These are phyloP conservation scores for Colletotrichum somersetense DNA, from an alignment of 2,329 filamentous ascomycete genomes.

Conservation along the genomic window DNA sequence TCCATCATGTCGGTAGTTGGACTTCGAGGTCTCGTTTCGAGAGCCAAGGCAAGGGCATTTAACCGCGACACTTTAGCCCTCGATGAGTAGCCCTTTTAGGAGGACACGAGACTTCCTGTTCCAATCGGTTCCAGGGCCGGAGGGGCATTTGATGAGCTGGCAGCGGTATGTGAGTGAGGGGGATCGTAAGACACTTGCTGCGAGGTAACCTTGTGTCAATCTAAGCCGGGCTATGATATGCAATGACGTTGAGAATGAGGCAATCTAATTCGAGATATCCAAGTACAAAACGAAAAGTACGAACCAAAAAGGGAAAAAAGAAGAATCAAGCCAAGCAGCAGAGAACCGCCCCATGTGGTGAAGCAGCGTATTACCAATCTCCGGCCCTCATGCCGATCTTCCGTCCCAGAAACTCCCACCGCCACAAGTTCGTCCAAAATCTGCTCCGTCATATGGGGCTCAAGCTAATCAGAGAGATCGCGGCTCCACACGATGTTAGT, in stretches of 20 bases:
- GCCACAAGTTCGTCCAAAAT: fast-evolving
- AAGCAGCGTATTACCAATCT: not conserved
- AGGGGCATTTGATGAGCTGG: not conserved
- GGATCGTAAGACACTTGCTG: not conserved
- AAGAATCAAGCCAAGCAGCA: not conserved
- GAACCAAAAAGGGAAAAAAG: not conserved
- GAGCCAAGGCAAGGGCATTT: not conserved
- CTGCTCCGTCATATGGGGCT: fast-evolving
- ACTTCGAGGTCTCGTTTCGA: not conserved
- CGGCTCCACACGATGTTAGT: not conserved
- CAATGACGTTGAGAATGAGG: too few species aligned
- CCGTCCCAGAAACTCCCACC: not conserved
- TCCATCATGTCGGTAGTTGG: conserved; percentile 1
- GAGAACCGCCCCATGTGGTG: not conserved
- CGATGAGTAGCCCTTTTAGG: not conserved
- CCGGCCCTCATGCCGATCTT: not conserved
- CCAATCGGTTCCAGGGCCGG: not conserved
- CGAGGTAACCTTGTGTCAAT: not conserved
- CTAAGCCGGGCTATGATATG: not conserved
- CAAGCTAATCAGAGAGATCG: too few species aligned
- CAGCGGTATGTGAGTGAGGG: not conserved
- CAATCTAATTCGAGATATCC: not conserved
- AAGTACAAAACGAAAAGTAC: not conserved
- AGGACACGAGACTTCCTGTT: not conserved
- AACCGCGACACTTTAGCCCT: not conserved